Evolutionary conservation across 148 eudicot species (phyloP).

Genomic region (Camellia sinensis): DNA sequence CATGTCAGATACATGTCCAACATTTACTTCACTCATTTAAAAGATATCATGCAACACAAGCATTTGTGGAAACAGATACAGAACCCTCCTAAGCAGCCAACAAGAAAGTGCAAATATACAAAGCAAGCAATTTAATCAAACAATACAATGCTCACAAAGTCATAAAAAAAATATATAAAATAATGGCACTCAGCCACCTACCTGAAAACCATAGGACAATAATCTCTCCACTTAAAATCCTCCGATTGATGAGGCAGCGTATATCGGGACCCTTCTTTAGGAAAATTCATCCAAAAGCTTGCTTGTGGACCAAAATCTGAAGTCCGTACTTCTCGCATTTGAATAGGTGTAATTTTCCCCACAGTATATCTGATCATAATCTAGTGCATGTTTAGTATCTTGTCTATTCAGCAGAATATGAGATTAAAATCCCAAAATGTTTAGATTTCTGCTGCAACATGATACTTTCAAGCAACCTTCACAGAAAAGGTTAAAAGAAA

Average conservation of each 20-base stretch:
- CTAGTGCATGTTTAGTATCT: constrained; percentile 32
- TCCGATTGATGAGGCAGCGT: constrained; percentile 96
- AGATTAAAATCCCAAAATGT: neutral
- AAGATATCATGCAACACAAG: too few species aligned
- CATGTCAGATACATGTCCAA: too few species aligned
- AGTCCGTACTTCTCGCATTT: constrained; percentile 73
- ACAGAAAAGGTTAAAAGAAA: neutral
- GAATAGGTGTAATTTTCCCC: constrained; percentile 97
- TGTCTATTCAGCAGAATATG: neutral
- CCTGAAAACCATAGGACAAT: constrained; percentile 99
- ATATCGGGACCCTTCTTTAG: constrained; percentile 84
- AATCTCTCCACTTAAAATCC: constrained; percentile 95
- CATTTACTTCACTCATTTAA: too few species aligned
- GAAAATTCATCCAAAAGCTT: constrained; percentile 97
- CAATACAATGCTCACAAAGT: neutral
- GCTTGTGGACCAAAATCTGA: constrained; percentile 92
- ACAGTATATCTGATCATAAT: constrained; percentile 81
- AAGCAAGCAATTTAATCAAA: neutral
- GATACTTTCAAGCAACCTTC: neutral
- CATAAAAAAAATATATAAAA: neutral
- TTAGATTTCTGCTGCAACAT: neutral
- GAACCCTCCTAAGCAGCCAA: neutral
- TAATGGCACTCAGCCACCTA: constrained; percentile 30
- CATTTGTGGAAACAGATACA: too few species aligned
- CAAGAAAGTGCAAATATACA: neutral